phyloP scores from a whole-genome alignment of 805 yeast species.

The Groenewaldozyma salmanticensis region DNA sequence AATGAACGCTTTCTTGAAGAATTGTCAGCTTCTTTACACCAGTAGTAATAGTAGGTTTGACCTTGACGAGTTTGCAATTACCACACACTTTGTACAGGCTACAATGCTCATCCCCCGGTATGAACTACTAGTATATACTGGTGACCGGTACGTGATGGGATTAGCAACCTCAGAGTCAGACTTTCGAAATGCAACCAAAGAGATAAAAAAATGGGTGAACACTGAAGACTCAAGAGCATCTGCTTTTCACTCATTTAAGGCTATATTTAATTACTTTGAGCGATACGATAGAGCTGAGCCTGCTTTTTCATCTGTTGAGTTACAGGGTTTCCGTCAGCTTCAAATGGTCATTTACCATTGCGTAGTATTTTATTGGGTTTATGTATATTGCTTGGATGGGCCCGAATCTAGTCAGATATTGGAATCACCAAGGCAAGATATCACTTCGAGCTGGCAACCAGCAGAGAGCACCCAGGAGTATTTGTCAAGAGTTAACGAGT shows the following conservation, averaged over 20 bases:
- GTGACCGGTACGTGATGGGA: slow-evolving; percentile 72
- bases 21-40: too few species aligned
- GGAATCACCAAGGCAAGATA: slow-evolving; percentile 12
- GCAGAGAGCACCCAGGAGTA: slow-evolving; percentile 42
- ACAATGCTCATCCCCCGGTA: slow-evolving; percentile 58
- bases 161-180: slow-evolving; percentile 44
- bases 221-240: slow-evolving; percentile 42
- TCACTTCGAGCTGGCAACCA: slow-evolving; percentile 24
- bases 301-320: slow-evolving; percentile 13
- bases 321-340: slow-evolving; percentile 19
- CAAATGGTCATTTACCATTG: slow-evolving; percentile 19
- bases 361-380: slow-evolving; percentile 23
- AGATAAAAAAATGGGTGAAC: slow-evolving; percentile 44
- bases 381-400: slow-evolving; percentile 22
- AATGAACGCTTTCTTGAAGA: slow-evolving; percentile 48
- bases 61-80: too few species aligned
- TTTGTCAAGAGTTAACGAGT: slow-evolving; percentile 22
- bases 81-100: slow-evolving; percentile 61
- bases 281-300: slow-evolving; percentile 23
- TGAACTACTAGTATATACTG: slow-evolving; percentile 65
- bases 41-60: too few species aligned
- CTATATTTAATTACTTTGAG: slow-evolving; percentile 48
- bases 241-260: slow-evolving; percentile 44
- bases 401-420: slow-evolving; percentile 16
- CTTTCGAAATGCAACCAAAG: slow-evolving; percentile 37